Evolutionary conservation across 2,329 filamentous ascomycete species (phyloP), one percentile per base, ranked within the genome.

Genomic region (Neurospora crassa): DNA sequence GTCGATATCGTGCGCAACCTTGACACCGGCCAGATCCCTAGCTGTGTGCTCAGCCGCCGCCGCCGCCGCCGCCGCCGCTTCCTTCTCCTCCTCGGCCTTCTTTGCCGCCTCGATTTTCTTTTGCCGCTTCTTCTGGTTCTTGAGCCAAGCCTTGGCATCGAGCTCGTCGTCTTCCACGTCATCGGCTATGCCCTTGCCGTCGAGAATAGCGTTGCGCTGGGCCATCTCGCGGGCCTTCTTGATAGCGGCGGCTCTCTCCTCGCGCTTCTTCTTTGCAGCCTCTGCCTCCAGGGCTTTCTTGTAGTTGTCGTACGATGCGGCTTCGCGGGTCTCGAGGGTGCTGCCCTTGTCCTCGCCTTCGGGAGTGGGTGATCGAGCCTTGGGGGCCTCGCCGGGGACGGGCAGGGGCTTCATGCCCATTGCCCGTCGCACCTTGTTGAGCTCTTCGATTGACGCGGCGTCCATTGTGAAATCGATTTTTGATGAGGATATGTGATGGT

Each of bases 351-450:
- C 92, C 71, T 91, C 90, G 68, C 92, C 89, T 71, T 85, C 84
- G 68, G 72, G 82, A 74, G 74, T 78, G 72, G 78, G 76, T 73
- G 79, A 75, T 73, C 81, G 80, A 70, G 83, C 81, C 71, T 78
- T 77, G 67, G 79, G 79, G 67, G 82, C 81, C 72, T 85, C 86
- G 75, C 92, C 92, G 37, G 94, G 92, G 12, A 96, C 92, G 34
- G 94, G 93, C 78, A 98, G 84, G 37, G 94, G 94, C 79, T 95
- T 93, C 85, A 97, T 89, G 78, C 95, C 95, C 83, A 97, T 89
- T 68, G 93, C 93, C 77, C 91, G 86, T 77, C 95, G 93, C 78
- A 97, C 91, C 79, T 94, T 92, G 84, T 98, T 98, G 75, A 93
- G 93, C 86, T 97, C 94, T 81, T 96, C 92, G 79, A 98, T 94